These are phyloP conservation scores for Thelonectria discophora DNA, from an alignment of 2,329 filamentous ascomycete species.

Conservation along the genomic window DNA sequence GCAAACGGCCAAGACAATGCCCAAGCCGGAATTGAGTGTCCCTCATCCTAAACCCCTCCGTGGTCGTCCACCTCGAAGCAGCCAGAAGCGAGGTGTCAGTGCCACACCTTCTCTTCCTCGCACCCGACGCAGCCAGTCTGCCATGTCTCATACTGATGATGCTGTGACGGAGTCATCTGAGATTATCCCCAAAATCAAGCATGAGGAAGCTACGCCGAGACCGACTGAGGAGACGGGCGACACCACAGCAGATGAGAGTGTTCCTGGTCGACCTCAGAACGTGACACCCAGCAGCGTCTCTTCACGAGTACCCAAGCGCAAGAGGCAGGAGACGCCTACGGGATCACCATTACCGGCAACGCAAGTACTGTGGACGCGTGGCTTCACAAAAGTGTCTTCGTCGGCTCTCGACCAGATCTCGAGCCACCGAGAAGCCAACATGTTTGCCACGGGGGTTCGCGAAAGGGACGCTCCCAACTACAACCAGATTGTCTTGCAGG, in stretches of 20 bases:
- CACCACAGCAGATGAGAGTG: slow-evolving; percentile 64
- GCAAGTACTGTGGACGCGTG: slow-evolving; percentile 78
- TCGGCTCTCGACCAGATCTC: slow-evolving; percentile 80
- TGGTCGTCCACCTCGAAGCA: slow-evolving; percentile 49
- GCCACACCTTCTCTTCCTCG: slow-evolving; percentile 48
- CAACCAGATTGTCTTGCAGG: slow-evolving; percentile 74
- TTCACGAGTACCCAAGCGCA: slow-evolving; percentile 61
- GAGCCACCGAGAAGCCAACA: slow-evolving; percentile 80
- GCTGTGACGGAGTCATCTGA: slow-evolving; percentile 53
- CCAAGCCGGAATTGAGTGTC: slow-evolving; percentile 36
- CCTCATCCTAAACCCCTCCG: slow-evolving; percentile 42
- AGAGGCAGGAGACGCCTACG: slow-evolving; percentile 62
- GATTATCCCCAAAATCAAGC: slow-evolving; percentile 60
- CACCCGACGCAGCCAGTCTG: slow-evolving; percentile 56
- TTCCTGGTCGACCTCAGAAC: slow-evolving; percentile 50
- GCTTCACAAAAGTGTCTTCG: slow-evolving; percentile 76
- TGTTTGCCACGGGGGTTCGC: slow-evolving; percentile 79
- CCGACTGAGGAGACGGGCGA: slow-evolving; percentile 64
- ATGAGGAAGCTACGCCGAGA: slow-evolving; percentile 66
- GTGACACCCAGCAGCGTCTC: slow-evolving; percentile 50
- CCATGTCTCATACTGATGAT: slow-evolving; percentile 59
- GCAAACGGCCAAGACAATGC: slow-evolving; percentile 44
- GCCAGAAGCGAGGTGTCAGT: slow-evolving; percentile 48
- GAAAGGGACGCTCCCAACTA: slow-evolving; percentile 81
- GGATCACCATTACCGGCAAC: slow-evolving; percentile 65